Evolutionary conservation across 2,329 filamentous ascomycete species (phyloP).

Genomic region (Xylariaceae sp.): DNA sequence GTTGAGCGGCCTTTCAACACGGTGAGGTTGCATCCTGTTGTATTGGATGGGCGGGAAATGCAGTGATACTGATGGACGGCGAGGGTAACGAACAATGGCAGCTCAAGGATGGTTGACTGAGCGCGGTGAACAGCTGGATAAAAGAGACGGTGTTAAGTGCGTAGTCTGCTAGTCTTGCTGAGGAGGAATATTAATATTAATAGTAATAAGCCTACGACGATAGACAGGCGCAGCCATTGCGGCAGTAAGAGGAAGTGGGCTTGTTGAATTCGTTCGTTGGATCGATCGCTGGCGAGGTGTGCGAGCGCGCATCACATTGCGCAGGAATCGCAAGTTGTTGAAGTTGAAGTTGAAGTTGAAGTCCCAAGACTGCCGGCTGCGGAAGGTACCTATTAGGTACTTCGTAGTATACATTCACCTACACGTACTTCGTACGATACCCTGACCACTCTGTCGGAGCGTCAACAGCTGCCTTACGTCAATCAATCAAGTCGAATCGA

Average conservation of each 20-base stretch:
- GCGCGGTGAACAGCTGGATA: neutral
- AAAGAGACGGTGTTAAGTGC: neutral
- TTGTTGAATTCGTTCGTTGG: too few relatives aligned
- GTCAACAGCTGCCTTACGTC: too few relatives aligned
- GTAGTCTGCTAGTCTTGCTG: conserved; percentile 12
- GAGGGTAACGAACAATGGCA: neutral
- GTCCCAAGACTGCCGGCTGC: too few relatives aligned
- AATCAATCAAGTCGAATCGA: too few relatives aligned
- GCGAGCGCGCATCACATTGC: conserved; percentile 10
- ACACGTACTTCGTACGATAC: too few relatives aligned
- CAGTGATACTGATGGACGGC: conserved; percentile 8
- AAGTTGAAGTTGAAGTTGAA: too few relatives aligned
- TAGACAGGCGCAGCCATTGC: conserved; percentile 23
- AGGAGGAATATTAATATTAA: conserved; percentile 7
- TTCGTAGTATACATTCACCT: too few relatives aligned
- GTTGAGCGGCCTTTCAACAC: conserved; percentile 31
- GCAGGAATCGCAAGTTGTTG: conserved; percentile 2
- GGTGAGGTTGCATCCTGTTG: conserved; percentile 39
- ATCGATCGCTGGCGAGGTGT: neutral
- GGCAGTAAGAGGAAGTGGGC: conserved; percentile 6
- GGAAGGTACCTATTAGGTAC: too few relatives aligned
- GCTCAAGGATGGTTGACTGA: neutral
- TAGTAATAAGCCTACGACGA: conserved; percentile 8
- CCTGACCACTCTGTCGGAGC: too few relatives aligned
- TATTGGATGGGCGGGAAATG: conserved; percentile 3